These are phyloP conservation scores for Solanum pinnatisectum DNA, from an alignment of 257 asterid species.

Conservation along the genomic window DNA sequence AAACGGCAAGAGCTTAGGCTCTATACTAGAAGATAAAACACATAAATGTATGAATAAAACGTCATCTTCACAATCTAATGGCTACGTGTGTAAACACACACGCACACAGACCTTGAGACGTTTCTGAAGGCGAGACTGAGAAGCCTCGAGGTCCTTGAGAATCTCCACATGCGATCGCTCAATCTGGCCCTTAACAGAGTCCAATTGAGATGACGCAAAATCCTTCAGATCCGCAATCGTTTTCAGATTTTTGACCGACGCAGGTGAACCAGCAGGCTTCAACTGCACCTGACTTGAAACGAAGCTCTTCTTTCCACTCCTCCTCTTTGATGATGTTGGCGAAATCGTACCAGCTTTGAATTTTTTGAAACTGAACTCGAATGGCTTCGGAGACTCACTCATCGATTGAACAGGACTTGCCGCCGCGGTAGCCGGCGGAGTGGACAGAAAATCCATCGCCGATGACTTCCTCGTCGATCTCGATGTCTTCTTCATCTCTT, in stretches of 20 bases:
- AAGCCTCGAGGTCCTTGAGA: constrained; percentile 64
- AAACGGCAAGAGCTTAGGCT: neutral
- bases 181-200: neutral
- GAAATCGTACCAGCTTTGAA: constrained; percentile 4
- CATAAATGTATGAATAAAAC: neutral
- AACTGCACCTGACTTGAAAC: constrained; percentile 25
- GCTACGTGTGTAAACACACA: neutral
- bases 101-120: constrained; percentile 52
- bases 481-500: constrained; percentile 35
- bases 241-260: constrained; percentile 29
- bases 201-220: constrained; percentile 28
- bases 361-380: constrained; percentile 38
- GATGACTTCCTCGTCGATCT: constrained; percentile 32
- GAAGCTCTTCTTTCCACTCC: constrained; percentile 11
- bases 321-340: constrained; percentile 30
- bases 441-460: constrained; percentile 16
- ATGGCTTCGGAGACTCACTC: constrained; percentile 35
- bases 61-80: neutral
- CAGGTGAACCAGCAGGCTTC: constrained; percentile 25
- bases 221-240: constrained; percentile 66
- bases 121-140: constrained; percentile 64
- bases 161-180: constrained; percentile 56
- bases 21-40: neutral
- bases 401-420: constrained; percentile 34
- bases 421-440: constrained; percentile 22